phyloP scores from a whole-genome alignment of 164 flowering plant genomes.

The Chimonanthus praecox region DNA sequence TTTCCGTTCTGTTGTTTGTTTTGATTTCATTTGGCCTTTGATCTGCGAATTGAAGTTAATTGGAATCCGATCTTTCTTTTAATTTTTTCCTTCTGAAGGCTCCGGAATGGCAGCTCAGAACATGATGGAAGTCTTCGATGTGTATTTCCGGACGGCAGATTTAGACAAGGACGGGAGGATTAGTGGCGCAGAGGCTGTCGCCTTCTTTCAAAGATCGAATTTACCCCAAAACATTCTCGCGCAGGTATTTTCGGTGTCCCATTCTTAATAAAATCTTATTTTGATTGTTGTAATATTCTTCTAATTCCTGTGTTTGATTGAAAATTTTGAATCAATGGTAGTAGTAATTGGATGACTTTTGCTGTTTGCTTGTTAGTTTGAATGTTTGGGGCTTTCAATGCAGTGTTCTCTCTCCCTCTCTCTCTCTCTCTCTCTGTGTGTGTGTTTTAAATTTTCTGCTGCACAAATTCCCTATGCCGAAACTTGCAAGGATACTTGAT shows the following conservation, averaged over 20 bases:
- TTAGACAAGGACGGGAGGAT: conserved; percentile 91
- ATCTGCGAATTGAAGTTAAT: conserved; percentile 12
- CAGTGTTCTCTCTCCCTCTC: background rate
- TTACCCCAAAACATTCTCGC: conserved; percentile 79
- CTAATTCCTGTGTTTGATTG: background rate
- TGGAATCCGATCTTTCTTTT: conserved; percentile 1
- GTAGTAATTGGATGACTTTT: background rate
- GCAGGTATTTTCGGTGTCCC: conserved; percentile 41
- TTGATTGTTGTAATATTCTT: background rate
- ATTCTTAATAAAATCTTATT: background rate
- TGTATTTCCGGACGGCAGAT: conserved; percentile 85
- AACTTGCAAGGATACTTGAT: background rate
- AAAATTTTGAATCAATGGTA: background rate
- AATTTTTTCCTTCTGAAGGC: conserved; percentile 17
- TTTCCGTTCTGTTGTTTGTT: background rate
- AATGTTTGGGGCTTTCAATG: background rate
- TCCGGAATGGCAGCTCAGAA: conserved; percentile 22
- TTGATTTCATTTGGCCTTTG: conserved; percentile 7
- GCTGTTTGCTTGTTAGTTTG: background rate
- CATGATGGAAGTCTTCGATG: conserved; percentile 66
- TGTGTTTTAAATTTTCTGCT: background rate
- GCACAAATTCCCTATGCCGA: background rate
- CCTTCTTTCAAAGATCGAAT: conserved; percentile 83
- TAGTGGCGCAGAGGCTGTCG: conserved; percentile 88
- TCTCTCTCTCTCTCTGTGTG: too few relatives aligned